Evolutionary conservation across 495 filamentous ascomycete genomes (phyloP).

Genomic region (Penicillium bovifimosum): DNA sequence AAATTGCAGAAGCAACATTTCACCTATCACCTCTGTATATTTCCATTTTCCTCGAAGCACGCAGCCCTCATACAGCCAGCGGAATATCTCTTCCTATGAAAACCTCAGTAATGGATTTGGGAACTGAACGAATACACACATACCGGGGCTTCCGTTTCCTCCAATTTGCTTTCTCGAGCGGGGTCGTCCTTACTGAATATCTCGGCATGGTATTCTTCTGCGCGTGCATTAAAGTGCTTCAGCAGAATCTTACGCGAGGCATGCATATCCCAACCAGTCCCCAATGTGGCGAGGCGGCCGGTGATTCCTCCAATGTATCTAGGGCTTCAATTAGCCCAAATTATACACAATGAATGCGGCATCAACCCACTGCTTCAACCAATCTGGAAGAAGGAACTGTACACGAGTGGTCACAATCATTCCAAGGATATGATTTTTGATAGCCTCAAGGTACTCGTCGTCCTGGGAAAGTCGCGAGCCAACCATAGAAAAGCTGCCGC

Average conservation of each 20-base stretch:
- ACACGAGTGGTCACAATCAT: slow-evolving; percentile 25
- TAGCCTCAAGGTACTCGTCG: slow-evolving; percentile 22
- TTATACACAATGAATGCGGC: not conserved
- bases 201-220: slow-evolving; percentile 18
- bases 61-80: slow-evolving; percentile 22
- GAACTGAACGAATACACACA: not conserved
- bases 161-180: not conserved
- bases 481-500: slow-evolving; percentile 20
- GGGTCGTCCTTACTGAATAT: not conserved
- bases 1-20: slow-evolving; percentile 24
- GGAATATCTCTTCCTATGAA: slow-evolving; percentile 21
- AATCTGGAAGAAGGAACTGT: slow-evolving; percentile 22
- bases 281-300: slow-evolving; percentile 9
- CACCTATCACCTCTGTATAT: slow-evolving; percentile 22
- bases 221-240: slow-evolving; percentile 21
- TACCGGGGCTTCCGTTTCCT: slow-evolving; percentile 11
- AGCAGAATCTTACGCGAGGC: slow-evolving; percentile 21
- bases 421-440: slow-evolving; percentile 23
- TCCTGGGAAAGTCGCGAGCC: slow-evolving; percentile 17
- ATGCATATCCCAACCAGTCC: slow-evolving; percentile 24
- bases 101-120: not conserved
- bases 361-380: slow-evolving; percentile 10
- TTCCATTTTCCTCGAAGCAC: slow-evolving; percentile 17
- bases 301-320: slow-evolving; percentile 22
- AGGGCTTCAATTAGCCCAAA: not conserved